phyloP scores from a whole-genome alignment of 2,329 filamentous ascomycete genomes.

The Myriosclerotinia duriaeana region DNA sequence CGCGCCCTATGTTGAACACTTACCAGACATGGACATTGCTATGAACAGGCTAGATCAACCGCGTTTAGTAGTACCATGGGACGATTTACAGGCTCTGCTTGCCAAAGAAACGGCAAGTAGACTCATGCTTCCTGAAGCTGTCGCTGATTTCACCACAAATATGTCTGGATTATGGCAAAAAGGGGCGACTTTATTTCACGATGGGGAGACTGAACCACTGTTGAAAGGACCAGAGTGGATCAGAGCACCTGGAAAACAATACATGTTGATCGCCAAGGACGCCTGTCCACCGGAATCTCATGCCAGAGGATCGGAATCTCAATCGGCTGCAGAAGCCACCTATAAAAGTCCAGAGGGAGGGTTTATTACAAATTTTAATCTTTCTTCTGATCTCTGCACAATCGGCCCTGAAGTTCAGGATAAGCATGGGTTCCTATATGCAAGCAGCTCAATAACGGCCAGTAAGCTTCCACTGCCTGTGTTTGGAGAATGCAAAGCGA shows the following conservation, averaged over 20 bases:
- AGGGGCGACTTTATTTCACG: constrained; percentile 30
- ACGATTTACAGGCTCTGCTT: constrained; percentile 54
- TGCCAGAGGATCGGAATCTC: constrained; percentile 44
- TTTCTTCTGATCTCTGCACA: constrained; percentile 56
- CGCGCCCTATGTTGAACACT: constrained; percentile 47
- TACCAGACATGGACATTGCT: constrained; percentile 66
- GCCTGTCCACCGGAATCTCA: constrained; percentile 58
- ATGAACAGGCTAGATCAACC: constrained; percentile 66
- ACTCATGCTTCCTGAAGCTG: constrained; percentile 45
- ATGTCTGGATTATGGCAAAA: constrained; percentile 40
- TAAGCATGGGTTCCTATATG: constrained; percentile 58
- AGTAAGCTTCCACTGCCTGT: constrained; percentile 58
- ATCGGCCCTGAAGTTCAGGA: constrained; percentile 51
- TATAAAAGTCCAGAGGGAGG: constrained; percentile 50
- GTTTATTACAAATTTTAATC: constrained; percentile 58
- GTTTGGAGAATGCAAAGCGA: constrained; percentile 62
- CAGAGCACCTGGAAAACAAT: constrained; percentile 47
- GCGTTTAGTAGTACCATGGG: constrained; percentile 59
- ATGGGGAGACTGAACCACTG: constrained; percentile 28
- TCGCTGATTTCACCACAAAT: constrained; percentile 47
- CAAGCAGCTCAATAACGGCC: constrained; percentile 52
- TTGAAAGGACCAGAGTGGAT: constrained; percentile 35
- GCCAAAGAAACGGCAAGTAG: constrained; percentile 49
- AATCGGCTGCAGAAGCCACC: constrained; percentile 39
- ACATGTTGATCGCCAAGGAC: constrained; percentile 59